Evolutionary conservation across 23 red algal genomes (phyloP).

Genomic region (Cyanidioschyzon merolae): DNA sequence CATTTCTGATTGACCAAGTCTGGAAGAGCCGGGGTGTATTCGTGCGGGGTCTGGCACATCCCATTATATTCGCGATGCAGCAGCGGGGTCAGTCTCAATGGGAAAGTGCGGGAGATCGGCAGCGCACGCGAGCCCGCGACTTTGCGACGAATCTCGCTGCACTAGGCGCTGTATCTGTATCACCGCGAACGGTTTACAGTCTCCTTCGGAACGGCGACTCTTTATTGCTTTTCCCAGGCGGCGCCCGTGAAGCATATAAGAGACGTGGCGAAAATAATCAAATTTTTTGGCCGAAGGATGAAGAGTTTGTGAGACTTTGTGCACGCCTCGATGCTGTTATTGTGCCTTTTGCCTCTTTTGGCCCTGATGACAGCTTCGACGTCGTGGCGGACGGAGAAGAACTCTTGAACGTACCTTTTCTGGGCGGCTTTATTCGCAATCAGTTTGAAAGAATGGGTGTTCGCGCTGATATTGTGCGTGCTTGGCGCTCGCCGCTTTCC

Average conservation of each 20-base stretch:
- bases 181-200: conserved; percentile 41
- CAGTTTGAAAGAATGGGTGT: not conserved
- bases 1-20: conserved; percentile 37
- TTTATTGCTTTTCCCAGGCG: conserved; percentile 82
- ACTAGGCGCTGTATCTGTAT: conserved; percentile 34
- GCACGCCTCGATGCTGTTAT: conserved; percentile 50
- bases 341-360: conserved; percentile 58
- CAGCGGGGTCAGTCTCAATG: not conserved
- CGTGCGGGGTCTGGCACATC: conserved; percentile 60
- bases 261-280: conserved; percentile 25
- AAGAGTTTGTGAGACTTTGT: conserved; percentile 76
- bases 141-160: conserved; percentile 6
- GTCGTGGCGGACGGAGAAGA: conserved; percentile 62
- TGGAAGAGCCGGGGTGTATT: conserved; percentile 31
- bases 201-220: conserved; percentile 32
- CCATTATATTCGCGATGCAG: conserved; percentile 26
- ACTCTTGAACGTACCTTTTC: conserved; percentile 31
- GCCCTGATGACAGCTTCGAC: conserved; percentile 53
- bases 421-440: conserved; percentile 23
- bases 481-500: not conserved
- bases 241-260: conserved; percentile 71
- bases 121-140: not conserved
- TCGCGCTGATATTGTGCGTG: conserved; percentile 10
- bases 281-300: conserved; percentile 49
- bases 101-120: not conserved